Conservation (phyloP, 805 yeast species). For the Candida xiaguanensis region DNA sequence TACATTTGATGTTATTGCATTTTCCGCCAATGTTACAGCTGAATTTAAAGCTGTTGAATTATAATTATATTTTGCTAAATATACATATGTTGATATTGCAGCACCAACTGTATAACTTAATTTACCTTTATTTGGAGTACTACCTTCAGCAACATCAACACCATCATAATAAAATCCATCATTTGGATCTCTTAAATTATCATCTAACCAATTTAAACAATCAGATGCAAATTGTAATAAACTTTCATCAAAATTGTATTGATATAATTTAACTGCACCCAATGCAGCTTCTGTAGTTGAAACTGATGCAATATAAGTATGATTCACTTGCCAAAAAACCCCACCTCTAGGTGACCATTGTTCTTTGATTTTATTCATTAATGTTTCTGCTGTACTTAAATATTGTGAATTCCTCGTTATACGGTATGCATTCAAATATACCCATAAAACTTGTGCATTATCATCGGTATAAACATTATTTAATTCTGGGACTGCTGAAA, state of each 20-base stretch:
- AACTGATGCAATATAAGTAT: conserved; percentile 23
- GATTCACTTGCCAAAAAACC: conserved; percentile 19
- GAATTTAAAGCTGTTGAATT: conserved; percentile 12
- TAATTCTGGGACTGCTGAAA: conserved; percentile 19
- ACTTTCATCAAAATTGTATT: conserved; percentile 11
- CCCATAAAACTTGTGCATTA: conserved; percentile 26
- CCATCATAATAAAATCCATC: conserved; percentile 25
- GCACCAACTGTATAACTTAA: conserved; percentile 22
- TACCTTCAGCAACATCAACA: conserved; percentile 2
- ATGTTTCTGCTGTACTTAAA: conserved; percentile 16
- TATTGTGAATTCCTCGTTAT: conserved; percentile 14
- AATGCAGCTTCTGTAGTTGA: conserved; percentile 27
- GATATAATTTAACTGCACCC: conserved; percentile 21
- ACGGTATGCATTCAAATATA: conserved; percentile 19
- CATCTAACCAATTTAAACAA: conserved; percentile 17
- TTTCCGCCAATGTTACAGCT: conserved; percentile 16
- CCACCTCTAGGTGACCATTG: conserved; percentile 24
- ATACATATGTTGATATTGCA: conserved; percentile 19
- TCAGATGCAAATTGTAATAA: conserved; percentile 15
- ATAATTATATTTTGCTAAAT: conserved; percentile 14
- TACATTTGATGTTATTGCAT: conserved; percentile 14
- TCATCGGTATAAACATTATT: conserved; percentile 25
- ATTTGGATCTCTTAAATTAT: conserved; percentile 14
- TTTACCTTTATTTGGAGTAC: conserved; percentile 17
- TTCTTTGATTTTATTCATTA: conserved; percentile 14